Base-by-base conservation (phyloP, 2,329 filamentous ascomycete species). In the Claviceps humidiphila region DNA sequence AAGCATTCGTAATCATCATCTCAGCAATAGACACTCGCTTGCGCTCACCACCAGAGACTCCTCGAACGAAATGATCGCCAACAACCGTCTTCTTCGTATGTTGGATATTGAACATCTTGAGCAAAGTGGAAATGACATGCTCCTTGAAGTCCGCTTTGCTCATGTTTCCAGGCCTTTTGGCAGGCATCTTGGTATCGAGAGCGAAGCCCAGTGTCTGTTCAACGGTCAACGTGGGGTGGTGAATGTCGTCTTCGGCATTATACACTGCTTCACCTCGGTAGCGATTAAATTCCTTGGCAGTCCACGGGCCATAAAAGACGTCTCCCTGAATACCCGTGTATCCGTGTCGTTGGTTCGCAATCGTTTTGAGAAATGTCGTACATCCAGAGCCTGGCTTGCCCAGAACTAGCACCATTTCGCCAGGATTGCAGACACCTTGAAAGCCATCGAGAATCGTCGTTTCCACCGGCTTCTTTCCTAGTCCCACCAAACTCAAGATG, bases 41-140 rank as follows among this genome's bases (percentile, higher is more conserved):
- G 52, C 85, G 74, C 68, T 91, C 87, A 52, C 84, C 87, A 56
- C 86, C 89, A 46, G 82, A 88, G 0, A 94, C 76, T 64, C 89
- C 89, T 49, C 87, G 82, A 20, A 93, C 77, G 56, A 91, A 89
- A 1, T 81, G 78, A 56, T 93, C 85, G 7, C 90, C 90, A 26
- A 95, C 88, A 34, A 91, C 81, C 0, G 90, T 96, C 63, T 89
- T 79, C 50, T 81, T 78, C 0, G 89, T 94, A 66, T 95, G 89
- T 65, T 90, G 85, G 51, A 95, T 95, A 63, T 91, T 93, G 74
- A 95, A 94, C 86, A 94, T 93, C 62, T 87, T 88, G 50, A 95
- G 73, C 54, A 95, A 74, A 61, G 84, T 79, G 17, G 80, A 76
- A 55, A 90, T 75, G 53, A 94, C 81, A 59, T 82, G 81, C 49